Conservation (phyloP, 768 basidiomycete genomes). For the Mrakia hoshinonis region DNA sequence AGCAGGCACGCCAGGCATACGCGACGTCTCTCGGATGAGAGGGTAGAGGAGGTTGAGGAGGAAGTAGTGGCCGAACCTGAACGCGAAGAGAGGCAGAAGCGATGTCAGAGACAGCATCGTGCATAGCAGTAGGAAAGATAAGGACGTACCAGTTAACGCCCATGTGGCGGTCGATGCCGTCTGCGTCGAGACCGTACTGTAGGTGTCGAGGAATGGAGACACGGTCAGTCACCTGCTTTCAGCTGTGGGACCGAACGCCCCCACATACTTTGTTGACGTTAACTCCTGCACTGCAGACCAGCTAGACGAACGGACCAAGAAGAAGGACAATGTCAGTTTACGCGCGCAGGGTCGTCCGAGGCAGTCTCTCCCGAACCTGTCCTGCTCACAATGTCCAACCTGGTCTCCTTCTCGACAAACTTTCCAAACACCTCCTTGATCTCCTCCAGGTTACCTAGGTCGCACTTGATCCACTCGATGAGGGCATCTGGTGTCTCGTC, state of each 20-base stretch:
- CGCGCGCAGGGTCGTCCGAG: no score
- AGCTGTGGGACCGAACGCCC: no score
- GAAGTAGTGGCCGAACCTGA: conserved; percentile 44
- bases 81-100: conserved; percentile 21
- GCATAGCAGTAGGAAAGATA: not conserved
- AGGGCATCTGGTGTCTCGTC: conserved; percentile 26
- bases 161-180: conserved; percentile 37
- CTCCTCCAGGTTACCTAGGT: conserved; percentile 35
- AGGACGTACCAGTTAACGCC: not conserved
- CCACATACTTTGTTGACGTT: no score
- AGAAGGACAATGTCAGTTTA: no score
- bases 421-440: conserved; percentile 36
- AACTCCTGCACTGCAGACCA: conserved; percentile 35
- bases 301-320: no score
- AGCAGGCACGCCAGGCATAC: conserved; percentile 35
- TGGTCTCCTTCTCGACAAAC: conserved; percentile 32
- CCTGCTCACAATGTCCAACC: conserved; percentile 34
- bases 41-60: conserved; percentile 46
- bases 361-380: no score
- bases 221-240: no score
- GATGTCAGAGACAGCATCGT: no score
- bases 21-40: conserved; percentile 41
- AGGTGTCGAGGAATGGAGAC: no score
- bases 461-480: conserved; percentile 36
- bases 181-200: conserved; percentile 33